Percentiles rank a stretch among this genome's conserved stretches.
Conservation (phyloP, 352 stramenopile genomes). For the Lagenidium sp. region DNA sequence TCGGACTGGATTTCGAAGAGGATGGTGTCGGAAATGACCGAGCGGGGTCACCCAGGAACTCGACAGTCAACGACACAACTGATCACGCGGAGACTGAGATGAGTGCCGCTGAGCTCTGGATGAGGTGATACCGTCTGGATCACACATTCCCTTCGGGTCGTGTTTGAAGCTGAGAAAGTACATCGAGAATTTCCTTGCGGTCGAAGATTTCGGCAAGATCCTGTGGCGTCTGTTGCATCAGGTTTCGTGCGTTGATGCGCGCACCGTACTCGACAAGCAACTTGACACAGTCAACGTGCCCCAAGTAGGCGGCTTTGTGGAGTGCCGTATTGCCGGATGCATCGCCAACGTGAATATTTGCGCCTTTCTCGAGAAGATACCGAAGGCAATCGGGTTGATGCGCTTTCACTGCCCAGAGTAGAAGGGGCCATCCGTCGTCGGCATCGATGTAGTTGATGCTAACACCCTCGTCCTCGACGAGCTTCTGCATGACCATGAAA, state of each 20-base stretch:
- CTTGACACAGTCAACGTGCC: conserved; percentile 18
- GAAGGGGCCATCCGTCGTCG: conserved; percentile 26
- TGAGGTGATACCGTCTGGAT: conserved; percentile 5
- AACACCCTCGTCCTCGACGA: conserved; percentile 18
- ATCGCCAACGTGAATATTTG: conserved; percentile 27
- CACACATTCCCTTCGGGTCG: conserved; percentile 1
- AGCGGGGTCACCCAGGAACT: background rate
- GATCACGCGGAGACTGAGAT: conserved; percentile 4
- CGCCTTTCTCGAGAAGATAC: conserved; percentile 19
- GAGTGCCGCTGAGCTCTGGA: conserved; percentile 14
- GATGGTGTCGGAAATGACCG: background rate
- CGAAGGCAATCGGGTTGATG: conserved; percentile 17
- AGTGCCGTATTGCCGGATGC: conserved; percentile 28
- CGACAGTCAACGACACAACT: background rate
- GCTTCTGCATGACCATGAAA: conserved; percentile 3
- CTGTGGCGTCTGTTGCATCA: conserved; percentile 21
- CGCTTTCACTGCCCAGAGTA: conserved; percentile 34
- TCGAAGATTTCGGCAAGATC: conserved; percentile 36
- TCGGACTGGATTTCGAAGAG: no score
- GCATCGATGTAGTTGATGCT: conserved; percentile 31
- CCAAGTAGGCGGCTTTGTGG: conserved; percentile 37
- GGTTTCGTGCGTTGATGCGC: conserved; percentile 9
- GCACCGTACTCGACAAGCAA: conserved; percentile 24
- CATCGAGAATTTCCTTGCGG: conserved; percentile 17
- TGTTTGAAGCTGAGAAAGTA: conserved; percentile 8